A percentile compares a stretch with the other conserved stretches of the same genome.
These are phyloP conservation scores for Liquidambar formosana DNA, from an alignment of 164 flowering plant species.

Conservation along the genomic window DNA sequence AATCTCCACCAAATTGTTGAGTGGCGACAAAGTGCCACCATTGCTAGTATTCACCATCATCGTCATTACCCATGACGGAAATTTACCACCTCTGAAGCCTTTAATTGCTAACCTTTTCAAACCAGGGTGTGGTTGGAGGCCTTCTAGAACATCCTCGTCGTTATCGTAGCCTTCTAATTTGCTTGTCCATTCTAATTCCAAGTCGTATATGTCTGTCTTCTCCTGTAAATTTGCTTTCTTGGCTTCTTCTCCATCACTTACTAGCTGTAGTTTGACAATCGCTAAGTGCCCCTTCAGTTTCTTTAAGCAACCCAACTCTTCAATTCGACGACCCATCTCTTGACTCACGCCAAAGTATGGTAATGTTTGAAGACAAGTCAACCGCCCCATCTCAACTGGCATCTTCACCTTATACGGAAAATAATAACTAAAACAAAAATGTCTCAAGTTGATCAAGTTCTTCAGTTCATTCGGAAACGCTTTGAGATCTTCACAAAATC, in stretches of 20 bases:
- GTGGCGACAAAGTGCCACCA: background rate
- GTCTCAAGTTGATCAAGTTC: slow-evolving; percentile 16
- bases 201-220: background rate
- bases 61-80: slow-evolving; percentile 1
- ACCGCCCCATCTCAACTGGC: background rate
- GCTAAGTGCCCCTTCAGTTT: background rate
- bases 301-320: background rate
- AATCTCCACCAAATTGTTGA: background rate
- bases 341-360: background rate
- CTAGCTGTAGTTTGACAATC: slow-evolving; percentile 1
- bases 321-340: background rate
- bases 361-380: slow-evolving; percentile 13
- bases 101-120: background rate
- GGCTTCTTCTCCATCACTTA: slow-evolving; percentile 6
- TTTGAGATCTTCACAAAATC: background rate
- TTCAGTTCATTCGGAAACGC: background rate
- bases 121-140: background rate
- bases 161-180: too few relatives aligned
- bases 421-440: background rate
- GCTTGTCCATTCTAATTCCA: background rate
- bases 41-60: background rate
- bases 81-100: background rate
- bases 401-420: background rate
- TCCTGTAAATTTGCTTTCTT: background rate
- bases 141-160: background rate